phyloP scores from a whole-genome alignment of 306 rosid species.

The Urtica urens region DNA sequence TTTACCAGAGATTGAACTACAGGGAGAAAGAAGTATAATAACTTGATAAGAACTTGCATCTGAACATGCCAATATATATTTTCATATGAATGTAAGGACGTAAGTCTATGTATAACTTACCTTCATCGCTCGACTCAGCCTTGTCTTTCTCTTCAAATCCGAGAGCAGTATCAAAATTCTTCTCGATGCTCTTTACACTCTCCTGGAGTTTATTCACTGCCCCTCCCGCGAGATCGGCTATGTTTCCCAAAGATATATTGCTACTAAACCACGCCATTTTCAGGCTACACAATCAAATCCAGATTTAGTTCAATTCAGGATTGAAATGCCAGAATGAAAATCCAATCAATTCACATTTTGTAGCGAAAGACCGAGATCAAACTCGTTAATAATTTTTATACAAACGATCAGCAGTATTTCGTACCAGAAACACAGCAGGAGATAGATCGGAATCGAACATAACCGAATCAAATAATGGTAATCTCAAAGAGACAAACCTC shows the following conservation, averaged over 20 bases:
- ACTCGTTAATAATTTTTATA: neutral
- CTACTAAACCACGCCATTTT: constrained; percentile 95
- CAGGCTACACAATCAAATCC: constrained; percentile 19
- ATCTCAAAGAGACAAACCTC: neutral
- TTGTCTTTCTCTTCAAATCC: constrained; percentile 68
- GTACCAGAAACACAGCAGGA: neutral
- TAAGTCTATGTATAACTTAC: too few relatives aligned
- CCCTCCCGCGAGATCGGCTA: constrained; percentile 95
- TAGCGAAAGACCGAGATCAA: constrained; percentile 1
- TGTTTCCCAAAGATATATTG: constrained; percentile 71
- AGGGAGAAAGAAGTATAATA: too few relatives aligned
- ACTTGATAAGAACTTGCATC: too few relatives aligned
- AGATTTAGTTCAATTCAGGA: constrained; percentile 16
- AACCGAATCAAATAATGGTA: constrained; percentile 7
- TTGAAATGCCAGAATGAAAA: neutral
- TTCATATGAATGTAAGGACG: constrained; percentile 6
- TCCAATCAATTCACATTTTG: neutral
- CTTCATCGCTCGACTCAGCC: constrained; percentile 67
- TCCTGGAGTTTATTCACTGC: constrained; percentile 98
- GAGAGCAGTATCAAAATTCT: constrained; percentile 88
- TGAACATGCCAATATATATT: too few relatives aligned
- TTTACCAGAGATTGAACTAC: too few relatives aligned
- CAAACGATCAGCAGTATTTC: neutral
- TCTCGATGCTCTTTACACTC: constrained; percentile 96
- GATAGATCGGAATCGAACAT: constrained; percentile 13